A percentile compares a stretch with the other conserved stretches of the same genome.
Conservation (phyloP, 2,329 filamentous ascomycete genomes). For the Fusarium redolens region DNA sequence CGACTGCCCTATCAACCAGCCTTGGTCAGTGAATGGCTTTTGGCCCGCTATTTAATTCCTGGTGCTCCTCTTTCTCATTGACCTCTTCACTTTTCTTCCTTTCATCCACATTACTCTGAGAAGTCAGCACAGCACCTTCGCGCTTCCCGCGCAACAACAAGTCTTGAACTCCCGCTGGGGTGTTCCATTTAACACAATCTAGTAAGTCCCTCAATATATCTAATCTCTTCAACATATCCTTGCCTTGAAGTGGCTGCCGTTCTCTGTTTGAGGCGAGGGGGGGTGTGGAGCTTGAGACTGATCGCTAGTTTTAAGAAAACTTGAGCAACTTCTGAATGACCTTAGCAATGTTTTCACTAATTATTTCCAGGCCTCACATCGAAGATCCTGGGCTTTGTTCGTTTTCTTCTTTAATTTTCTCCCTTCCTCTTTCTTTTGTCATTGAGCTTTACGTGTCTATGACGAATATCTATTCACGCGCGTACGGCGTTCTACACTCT, state of each 20-base stretch:
- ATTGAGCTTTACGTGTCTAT: too few relatives aligned
- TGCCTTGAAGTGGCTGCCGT: accelerated
- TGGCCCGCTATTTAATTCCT: too few relatives aligned
- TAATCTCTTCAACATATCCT: neutral
- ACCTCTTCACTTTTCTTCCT: neutral
- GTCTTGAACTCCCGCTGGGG: too few relatives aligned
- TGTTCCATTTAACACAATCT: neutral
- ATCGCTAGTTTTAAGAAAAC: neutral
- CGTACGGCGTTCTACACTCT: too few relatives aligned
- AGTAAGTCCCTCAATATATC: neutral
- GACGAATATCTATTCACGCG: too few relatives aligned
- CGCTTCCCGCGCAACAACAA: neutral
- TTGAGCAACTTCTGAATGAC: too few relatives aligned
- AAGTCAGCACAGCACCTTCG: accelerated
- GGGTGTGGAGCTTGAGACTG: neutral
- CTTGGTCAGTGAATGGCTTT: too few relatives aligned
- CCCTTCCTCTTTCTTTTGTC: too few relatives aligned
- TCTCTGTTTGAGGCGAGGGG: neutral
- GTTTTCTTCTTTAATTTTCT: too few relatives aligned
- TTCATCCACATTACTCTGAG: neutral
- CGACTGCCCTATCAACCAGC: neutral
- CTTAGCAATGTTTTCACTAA: neutral
- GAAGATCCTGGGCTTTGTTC: neutral
- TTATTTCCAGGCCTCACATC: accelerated
- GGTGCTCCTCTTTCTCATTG: neutral